Base-by-base conservation (phyloP, 1,139 yeast genomes). In the Candida dubliniensis region DNA sequence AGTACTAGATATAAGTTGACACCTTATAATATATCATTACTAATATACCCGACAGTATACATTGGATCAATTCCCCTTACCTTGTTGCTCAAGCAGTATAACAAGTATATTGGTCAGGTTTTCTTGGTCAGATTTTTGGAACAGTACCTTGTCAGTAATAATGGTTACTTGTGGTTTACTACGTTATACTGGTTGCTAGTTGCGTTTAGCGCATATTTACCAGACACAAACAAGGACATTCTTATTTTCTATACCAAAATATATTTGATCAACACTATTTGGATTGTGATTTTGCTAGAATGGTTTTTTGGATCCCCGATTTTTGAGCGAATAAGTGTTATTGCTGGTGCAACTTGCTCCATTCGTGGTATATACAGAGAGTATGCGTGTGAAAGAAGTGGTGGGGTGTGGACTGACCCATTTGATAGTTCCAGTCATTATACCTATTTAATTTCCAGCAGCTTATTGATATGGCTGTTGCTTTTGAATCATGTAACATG, bases 361-460 rank as follows among this genome's bases (percentile, higher is more conserved):
- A 33, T 35, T 1, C 35, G 44, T 5, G 44, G 33, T 0, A 31
- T 42, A 8, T 9, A 35, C 14, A 37, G 43, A n/a, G 48, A 43
- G 14, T 44, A 45, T 27, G 47, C 46, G n/a, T 57, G 62, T 45
- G 36, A 41, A 13, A 26, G 38, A 41, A 47, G 47, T 1, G 62
- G 64, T 15, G 74, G 74, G 1, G 46, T 46, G 24, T 83, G 87
- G 85, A 58, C 58, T 5, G 76, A 79, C 32, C 85, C 84, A 3
- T 79, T 80, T 50, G 88, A 83, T 56, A 60, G 77, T 1, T 81
- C 87, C 25, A 88, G 90, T 0, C 90, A 84, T 57, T 76, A 74
- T 47, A 77, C 79, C 52, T 71, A 82, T 38, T 52, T 82, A 3
- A 60, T 74, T 1, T 74, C 80, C n/a, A 63, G 77, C 36, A 72